These are phyloP conservation scores for Fusarium clavum DNA, from an alignment of 2,329 filamentous ascomycete species.

Conservation along the genomic window DNA sequence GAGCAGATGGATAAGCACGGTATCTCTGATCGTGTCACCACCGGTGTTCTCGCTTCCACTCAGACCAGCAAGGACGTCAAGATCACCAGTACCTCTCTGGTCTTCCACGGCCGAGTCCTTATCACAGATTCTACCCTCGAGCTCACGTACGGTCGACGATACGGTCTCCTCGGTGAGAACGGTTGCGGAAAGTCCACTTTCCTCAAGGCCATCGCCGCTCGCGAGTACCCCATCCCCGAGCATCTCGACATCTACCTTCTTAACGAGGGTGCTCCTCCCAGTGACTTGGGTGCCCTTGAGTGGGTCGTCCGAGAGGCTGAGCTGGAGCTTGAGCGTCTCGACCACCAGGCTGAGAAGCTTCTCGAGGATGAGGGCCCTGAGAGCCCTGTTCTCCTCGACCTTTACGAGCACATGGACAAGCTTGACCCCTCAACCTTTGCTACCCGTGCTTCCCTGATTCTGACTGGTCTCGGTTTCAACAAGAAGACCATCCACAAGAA, in stretches of 20 bases:
- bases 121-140: slow-evolving; percentile 95
- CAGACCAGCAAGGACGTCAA: slow-evolving; percentile 92
- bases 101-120: slow-evolving; percentile 97
- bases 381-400: slow-evolving; percentile 86
- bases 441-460: slow-evolving; percentile 93
- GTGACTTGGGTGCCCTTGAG: slow-evolving; percentile 89
- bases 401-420: slow-evolving; percentile 99
- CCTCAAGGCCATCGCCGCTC: slow-evolving; percentile 90
- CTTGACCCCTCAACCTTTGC: slow-evolving; percentile 99
- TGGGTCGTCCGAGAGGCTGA: slow-evolving; percentile 98
- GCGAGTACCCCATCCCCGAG: slow-evolving; percentile 95
- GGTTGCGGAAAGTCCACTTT: slow-evolving; percentile 99
- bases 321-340: slow-evolving; percentile 89
- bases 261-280: slow-evolving; percentile 94
- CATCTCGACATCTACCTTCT: slow-evolving; percentile 98
- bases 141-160: slow-evolving; percentile 90
- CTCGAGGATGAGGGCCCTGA: slow-evolving; percentile 94
- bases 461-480: slow-evolving; percentile 99
- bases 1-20: slow-evolving; percentile 97
- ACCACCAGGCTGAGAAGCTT: slow-evolving; percentile 88
- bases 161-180: slow-evolving; percentile 97
- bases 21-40: slow-evolving; percentile 97
- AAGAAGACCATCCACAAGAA: slow-evolving; percentile 96
- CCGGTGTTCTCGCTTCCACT: slow-evolving; percentile 91
- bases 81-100: slow-evolving; percentile 91